Base-by-base conservation (phyloP, 1,139 yeast genomes). In the Meyerozyma sp. region DNA sequence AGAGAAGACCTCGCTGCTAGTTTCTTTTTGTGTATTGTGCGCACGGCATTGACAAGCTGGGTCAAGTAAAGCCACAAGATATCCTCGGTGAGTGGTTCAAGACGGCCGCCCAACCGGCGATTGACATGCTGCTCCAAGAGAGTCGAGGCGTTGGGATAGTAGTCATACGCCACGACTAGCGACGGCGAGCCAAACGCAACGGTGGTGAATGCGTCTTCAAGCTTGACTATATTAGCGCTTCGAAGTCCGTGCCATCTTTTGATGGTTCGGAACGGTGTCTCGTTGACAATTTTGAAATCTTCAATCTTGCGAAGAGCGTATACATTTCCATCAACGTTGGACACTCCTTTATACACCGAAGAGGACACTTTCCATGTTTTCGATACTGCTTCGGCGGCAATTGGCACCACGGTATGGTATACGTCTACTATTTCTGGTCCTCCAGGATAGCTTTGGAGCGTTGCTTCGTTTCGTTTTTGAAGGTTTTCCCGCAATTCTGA, bases 401-500 rank as follows among this genome's bases (percentile, higher is more conserved):
- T 72, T 2, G 97, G 96, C 32, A 86, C 93, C 46, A 93, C 70
- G 14, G 94, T 84, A 63, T 89, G 96, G 63, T 90, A 93, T 13
- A 76, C 80, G 47, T 84, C 85, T n/a, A 93, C 85, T 49, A 79
- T 78, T 30, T 82, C 84, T 0, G 96, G 96, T 39, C 88, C 66
- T 41, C 73, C 74, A 2, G 81, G 76, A 43, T 86, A 62, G 1
- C 82, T 75, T 60, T 86, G 91, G 49, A 90, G 68, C 3, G 93
- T 78, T 8, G 95, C 95, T 58, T 86, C 95, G 59, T 88, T 88
- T 54, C 82, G 85, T 52, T 75, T 75, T 46, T 83, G 86, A 40
- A 93, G 69, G 8, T 74, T 67, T 56, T 87, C 93, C 51, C 98
- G 75, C 42, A 91, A 59, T 40, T 84, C 77, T 53, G 80, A 80